Evolutionary conservation across 306 rosid species (phyloP).

Genomic region (Rubus idaeus): DNA sequence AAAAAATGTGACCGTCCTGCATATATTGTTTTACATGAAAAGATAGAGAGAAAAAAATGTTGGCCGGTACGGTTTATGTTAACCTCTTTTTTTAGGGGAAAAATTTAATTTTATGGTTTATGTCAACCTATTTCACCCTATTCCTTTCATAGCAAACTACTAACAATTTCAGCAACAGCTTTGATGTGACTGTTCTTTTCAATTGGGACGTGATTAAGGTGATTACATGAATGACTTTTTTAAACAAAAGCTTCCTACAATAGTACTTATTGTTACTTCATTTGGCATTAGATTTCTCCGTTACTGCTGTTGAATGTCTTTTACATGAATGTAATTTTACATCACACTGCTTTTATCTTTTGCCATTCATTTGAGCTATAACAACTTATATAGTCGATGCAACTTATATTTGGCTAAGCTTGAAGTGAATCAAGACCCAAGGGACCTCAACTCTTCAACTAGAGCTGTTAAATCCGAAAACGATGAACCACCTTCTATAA

Average conservation of each 20-base stretch:
- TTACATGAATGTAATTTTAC: too few species aligned
- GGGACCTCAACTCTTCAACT: conserved; percentile 8
- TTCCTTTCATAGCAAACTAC: not conserved
- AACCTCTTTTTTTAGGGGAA: too few species aligned
- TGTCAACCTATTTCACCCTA: not conserved
- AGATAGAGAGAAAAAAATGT: not conserved
- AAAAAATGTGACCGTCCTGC: not conserved
- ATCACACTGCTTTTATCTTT: not conserved
- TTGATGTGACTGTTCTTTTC: not conserved
- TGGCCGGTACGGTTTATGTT: not conserved
- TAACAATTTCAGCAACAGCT: not conserved
- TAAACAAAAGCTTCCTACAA: not conserved
- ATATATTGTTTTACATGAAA: not conserved
- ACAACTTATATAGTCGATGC: not conserved
- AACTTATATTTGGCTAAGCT: not conserved
- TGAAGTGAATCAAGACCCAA: not conserved
- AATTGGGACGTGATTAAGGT: not conserved
- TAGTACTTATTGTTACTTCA: not conserved
- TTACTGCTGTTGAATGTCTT: not conserved
- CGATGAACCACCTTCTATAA: conserved; percentile 5
- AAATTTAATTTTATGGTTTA: too few species aligned
- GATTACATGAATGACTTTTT: not conserved
- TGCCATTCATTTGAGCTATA: not conserved
- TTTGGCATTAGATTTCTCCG: not conserved
- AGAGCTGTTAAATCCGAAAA: conserved; percentile 2